phyloP scores from a whole-genome alignment of 2,329 filamentous ascomycete genomes.

The Fusarium drepaniforme region DNA sequence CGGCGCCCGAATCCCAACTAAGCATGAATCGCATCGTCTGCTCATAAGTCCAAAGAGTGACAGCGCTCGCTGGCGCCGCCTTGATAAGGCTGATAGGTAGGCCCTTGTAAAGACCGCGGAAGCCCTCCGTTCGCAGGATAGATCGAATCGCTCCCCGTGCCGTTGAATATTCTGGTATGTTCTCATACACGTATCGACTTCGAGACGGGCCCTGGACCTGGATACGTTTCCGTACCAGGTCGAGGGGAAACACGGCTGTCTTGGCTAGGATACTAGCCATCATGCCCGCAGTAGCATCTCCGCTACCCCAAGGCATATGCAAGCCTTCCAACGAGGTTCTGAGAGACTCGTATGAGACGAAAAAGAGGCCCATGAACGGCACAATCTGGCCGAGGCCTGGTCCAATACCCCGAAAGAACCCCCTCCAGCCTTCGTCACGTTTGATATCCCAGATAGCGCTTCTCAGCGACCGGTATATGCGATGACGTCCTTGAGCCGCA shows the following conservation, averaged over 20 bases:
- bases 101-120: conserved; percentile 87
- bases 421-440: conserved; percentile 77
- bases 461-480: conserved; percentile 80
- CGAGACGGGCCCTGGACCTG: conserved; percentile 96
- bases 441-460: conserved; percentile 79
- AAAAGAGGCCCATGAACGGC: conserved; percentile 98
- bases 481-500: conserved; percentile 88
- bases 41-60: conserved; percentile 97
- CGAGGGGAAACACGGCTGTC: conserved; percentile 91
- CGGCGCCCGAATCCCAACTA: conserved; percentile 48
- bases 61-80: conserved; percentile 90
- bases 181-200: conserved; percentile 81
- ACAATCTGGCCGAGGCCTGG: conserved; percentile 90
- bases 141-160: conserved; percentile 74
- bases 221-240: conserved; percentile 91
- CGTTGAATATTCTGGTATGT: conserved; percentile 86
- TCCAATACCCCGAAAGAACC: conserved; percentile 89
- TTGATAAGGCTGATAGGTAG: conserved; percentile 91
- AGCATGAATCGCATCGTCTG: conserved; percentile 73
- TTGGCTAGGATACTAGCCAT: conserved; percentile 86
- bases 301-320: conserved; percentile 77
- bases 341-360: conserved; percentile 86
- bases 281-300: conserved; percentile 86
- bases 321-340: conserved; percentile 68
- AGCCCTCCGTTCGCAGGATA: conserved; percentile 80